phyloP scores from a whole-genome alignment of 768 basidiomycete genomes.

The Tephrocybe sp. region DNA sequence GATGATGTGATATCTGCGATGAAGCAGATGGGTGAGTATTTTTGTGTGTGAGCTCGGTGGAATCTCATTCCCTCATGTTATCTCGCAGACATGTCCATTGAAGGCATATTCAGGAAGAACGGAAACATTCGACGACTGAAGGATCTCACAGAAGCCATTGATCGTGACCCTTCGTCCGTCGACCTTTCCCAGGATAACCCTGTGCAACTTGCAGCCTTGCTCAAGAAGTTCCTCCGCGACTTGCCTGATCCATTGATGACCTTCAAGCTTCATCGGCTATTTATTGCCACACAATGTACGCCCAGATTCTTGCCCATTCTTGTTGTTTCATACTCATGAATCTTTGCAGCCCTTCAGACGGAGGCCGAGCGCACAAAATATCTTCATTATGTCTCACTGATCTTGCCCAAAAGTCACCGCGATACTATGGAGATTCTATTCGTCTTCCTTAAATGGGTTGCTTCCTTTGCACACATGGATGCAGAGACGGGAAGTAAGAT shows the following conservation, averaged over 20 bases:
- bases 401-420: conserved; percentile 90
- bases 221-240: conserved; percentile 97
- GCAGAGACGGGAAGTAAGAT: conserved; percentile 98
- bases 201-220: conserved; percentile 91
- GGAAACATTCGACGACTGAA: conserved; percentile 94
- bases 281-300: conserved; percentile 87
- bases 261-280: conserved; percentile 86
- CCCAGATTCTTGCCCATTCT: conserved; percentile 15
- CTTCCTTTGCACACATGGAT: conserved; percentile 97
- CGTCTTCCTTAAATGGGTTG: conserved; percentile 99
- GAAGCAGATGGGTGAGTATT: conserved; percentile 91
- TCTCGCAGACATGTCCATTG: conserved; percentile 89
- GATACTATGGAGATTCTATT: conserved; percentile 98
- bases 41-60: conserved; percentile 5
- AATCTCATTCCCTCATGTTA: conserved; percentile 6
- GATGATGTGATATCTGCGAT: conserved; percentile 98
- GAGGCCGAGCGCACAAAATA: conserved; percentile 79
- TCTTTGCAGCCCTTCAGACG: conserved; percentile 59
- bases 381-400: conserved; percentile 80
- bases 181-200: conserved; percentile 94
- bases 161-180: conserved; percentile 89
- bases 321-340: not conserved
- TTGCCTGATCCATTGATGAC: conserved; percentile 96
- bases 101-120: conserved; percentile 98
- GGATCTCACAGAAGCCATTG: conserved; percentile 88